phyloP scores from a whole-genome alignment of 2,329 filamentous ascomycete genomes.

The Cladosporium sp. region DNA sequence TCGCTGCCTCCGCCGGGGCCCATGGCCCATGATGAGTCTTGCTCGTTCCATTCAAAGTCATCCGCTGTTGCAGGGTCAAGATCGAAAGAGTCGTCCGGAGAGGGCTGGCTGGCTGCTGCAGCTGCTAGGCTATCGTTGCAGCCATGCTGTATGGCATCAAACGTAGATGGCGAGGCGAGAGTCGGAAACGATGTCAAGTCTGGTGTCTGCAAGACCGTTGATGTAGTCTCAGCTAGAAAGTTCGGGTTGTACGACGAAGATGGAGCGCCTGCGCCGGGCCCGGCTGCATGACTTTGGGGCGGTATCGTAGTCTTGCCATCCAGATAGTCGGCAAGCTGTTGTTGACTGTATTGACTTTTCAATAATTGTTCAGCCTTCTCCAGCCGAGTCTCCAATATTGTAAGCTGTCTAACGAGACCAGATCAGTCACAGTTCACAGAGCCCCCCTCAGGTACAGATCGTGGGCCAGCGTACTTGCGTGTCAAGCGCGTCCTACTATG shows the following conservation, averaged over 20 bases:
- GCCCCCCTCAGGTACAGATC: background rate
- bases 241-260: background rate
- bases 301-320: constrained; percentile 7
- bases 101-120: background rate
- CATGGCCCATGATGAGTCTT: constrained; percentile 16
- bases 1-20: background rate
- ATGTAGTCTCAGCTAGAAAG: background rate
- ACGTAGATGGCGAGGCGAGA: background rate
- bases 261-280: background rate
- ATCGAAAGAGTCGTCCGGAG: constrained; percentile 13
- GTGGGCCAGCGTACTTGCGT: constrained; percentile 13
- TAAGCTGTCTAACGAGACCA: constrained; percentile 6
- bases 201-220: background rate
- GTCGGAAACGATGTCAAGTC: background rate
- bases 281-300: background rate
- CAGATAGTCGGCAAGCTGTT: constrained; percentile 10
- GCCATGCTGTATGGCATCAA: background rate
- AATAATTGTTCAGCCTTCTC: constrained; percentile 16
- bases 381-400: constrained; percentile 14
- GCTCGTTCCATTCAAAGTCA: constrained; percentile 20
- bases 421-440: constrained; percentile 4
- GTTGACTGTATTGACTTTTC: constrained; percentile 3
- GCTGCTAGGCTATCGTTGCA: background rate
- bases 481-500: constrained; percentile 19
- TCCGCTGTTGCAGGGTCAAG: constrained; percentile 17